Evolutionary conservation across 2,329 filamentous ascomycete species (phyloP), one percentile per base, ranked within the genome.

Genomic region (Epichloe sp.): DNA sequence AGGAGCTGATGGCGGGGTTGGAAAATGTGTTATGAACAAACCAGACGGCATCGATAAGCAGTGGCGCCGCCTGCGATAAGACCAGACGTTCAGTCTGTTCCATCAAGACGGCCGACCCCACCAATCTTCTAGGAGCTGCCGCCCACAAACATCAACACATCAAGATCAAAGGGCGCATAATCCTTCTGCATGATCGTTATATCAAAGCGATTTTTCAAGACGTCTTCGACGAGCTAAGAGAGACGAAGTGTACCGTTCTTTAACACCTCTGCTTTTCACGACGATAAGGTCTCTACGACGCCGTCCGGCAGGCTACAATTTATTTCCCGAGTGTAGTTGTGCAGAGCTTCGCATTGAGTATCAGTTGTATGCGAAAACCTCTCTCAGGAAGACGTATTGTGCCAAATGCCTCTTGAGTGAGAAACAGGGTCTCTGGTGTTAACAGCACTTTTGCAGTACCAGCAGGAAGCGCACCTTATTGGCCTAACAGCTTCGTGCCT

Each of bases 1-100:
- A 38, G 14, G 10, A 38, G 36, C 12, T 50, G 12, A 46, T 49
- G 34, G 50, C 17, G 44, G 41, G 48, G 48, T 52, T 52, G 47
- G 26, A 36, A 36, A 49, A 47, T 31, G 49, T 31, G 14, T 42
- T 21, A 8, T n/a, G 21, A 46, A 21, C 34, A 46, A 34, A 44
- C 10, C 26, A 31, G 26, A 31, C 4, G 5, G 19, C 21, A 31
- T 21, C 36, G 36, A 47, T 47, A 47, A 47, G 46, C 36, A 26
- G 34, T 14, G 14, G 5, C 44, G 10, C 12, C 5, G 19, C 10
- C 21, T 31, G 36, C 36, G 46, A 38, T 40, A 38, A 26, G 12
- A 5, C 11, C 14, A 5, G n/a, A 31, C 31, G 7, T 26, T 26
- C 6, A 31, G 8, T 31, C 26, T 31, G 26, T 31, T 31, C 26